Evolutionary conservation across 495 filamentous ascomycete genomes (phyloP), one percentile per base, ranked within the genome.

Genomic region (Echria macrotheca): DNA sequence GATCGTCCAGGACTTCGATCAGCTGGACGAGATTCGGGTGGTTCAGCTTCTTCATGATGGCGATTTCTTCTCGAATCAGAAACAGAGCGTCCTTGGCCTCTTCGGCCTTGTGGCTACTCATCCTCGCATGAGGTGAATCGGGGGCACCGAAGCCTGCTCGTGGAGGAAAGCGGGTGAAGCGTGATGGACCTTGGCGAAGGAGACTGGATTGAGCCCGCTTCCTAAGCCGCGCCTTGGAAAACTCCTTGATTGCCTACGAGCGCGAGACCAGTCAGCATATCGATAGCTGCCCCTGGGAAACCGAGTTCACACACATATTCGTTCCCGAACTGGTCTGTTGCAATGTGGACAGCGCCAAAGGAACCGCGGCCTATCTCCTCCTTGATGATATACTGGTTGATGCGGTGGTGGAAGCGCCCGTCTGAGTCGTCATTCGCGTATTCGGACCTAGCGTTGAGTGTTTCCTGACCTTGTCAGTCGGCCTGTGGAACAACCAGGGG

Each of bases 1-100:
- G 94, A 57, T 97, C 94, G 63, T 98, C 93, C 25, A 98, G 68
- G 0, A 98, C 93, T 64, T 98, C 93, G 53, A 93, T 85, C 24
- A 98, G 70, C 24, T 84, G 83, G n/a, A 95, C 91, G 31, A 98
- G 70, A 64, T 98, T 98, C 32, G 78, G 81, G 55, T 98, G 93
- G 61, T 96, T 82, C 39, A 98, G 76, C 65, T 98, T 97, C 72
- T 98, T 98, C 87, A 98, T 96, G 61, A 98, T 95, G 19, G 93
- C 93, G 56, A 98, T 95, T 63, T 98, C 93, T 67, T 95, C 88
- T 50, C 86, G 87, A 62, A 98, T 98, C 37, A 97, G 72, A 62
- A 83, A 86, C 1, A 97, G 73, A 1, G 91, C 78, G 59, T 95
- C 91, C 39, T 82, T 80, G n/a, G 74, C 76, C 47, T 82, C 83